These are phyloP conservation scores for Russula virescens DNA, from an alignment of 768 basidiomycete species.

Conservation along the genomic window DNA sequence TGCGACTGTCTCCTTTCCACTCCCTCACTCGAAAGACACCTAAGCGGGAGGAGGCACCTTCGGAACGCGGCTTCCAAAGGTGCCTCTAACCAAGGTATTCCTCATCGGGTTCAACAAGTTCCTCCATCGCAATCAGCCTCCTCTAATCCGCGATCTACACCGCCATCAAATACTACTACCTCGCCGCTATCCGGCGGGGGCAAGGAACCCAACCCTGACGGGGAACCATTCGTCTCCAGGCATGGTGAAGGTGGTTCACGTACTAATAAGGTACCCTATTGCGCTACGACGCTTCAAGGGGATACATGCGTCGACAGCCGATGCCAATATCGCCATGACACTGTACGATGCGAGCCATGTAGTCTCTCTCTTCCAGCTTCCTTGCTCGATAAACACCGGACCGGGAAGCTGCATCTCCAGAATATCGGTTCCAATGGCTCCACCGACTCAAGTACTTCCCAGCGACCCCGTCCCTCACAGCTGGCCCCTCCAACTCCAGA, in stretches of 20 bases:
- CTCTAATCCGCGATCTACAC: background rate
- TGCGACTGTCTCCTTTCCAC: constrained; percentile 17
- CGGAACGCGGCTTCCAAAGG: background rate
- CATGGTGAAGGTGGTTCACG: too few species aligned
- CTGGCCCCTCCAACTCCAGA: background rate
- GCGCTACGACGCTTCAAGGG: constrained; percentile 5
- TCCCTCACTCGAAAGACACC: background rate
- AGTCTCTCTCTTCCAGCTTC: constrained; percentile 3
- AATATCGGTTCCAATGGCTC: background rate
- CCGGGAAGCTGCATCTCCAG: constrained; percentile 1
- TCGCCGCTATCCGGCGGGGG: background rate
- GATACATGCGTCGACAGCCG: constrained; percentile 19
- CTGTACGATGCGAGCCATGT: constrained; percentile 27
- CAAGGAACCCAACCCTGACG: too few species aligned
- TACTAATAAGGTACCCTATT: constrained; percentile 11
- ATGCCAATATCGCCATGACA: constrained; percentile 26
- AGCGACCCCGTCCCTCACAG: background rate
- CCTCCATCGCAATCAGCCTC: background rate
- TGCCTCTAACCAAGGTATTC: background rate
- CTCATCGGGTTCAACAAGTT: background rate
- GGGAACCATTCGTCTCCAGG: too few species aligned
- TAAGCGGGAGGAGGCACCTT: constrained; percentile 3
- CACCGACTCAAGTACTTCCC: background rate
- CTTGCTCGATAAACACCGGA: background rate
- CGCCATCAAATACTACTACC: background rate